Conservation (phyloP, 2,329 filamentous ascomycete genomes). For the Aspergillus aculeatinus region DNA sequence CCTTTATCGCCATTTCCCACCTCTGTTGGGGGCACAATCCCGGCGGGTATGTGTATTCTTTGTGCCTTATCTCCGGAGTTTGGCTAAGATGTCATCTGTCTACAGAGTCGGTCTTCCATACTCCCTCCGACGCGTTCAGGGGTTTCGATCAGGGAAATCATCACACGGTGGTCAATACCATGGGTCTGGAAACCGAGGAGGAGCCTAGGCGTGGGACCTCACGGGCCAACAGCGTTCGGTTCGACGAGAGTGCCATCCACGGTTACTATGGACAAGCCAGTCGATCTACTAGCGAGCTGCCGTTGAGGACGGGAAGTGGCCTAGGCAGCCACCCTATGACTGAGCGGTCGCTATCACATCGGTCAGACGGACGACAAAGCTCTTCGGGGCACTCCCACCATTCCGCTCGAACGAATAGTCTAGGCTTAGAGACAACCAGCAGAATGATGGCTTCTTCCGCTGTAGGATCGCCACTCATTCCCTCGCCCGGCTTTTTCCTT, state of each 20-base stretch:
- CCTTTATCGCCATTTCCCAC: slow-evolving; percentile 85
- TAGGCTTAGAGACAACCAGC: slow-evolving; percentile 72
- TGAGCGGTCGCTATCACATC: slow-evolving; percentile 88
- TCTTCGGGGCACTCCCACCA: slow-evolving; percentile 79
- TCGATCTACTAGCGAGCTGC: slow-evolving; percentile 80
- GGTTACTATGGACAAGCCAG: slow-evolving; percentile 83
- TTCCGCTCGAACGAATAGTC: slow-evolving; percentile 80
- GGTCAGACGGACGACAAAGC: slow-evolving; percentile 91
- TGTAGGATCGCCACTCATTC: slow-evolving; percentile 69
- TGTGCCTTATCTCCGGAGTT: slow-evolving; percentile 1
- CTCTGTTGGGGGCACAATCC: slow-evolving; percentile 75
- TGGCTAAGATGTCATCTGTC: slow-evolving; percentile 1
- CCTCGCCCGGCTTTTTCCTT: slow-evolving; percentile 80
- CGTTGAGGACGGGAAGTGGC: slow-evolving; percentile 73
- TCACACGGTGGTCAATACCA: slow-evolving; percentile 72
- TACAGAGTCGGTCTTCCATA: slow-evolving; percentile 74
- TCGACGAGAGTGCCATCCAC: slow-evolving; percentile 92
- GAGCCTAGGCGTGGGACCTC: slow-evolving; percentile 83
- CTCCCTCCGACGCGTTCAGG: slow-evolving; percentile 81
- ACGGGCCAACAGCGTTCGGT: slow-evolving; percentile 92
- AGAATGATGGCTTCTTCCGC: slow-evolving; percentile 63
- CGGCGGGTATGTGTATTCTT: slow-evolving; percentile 68
- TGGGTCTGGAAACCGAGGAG: slow-evolving; percentile 84
- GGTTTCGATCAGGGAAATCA: slow-evolving; percentile 82
- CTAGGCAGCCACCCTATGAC: slow-evolving; percentile 77